A percentile compares a stretch with the other conserved stretches of the same genome.
Conservation (phyloP, 768 basidiomycete species). For the Lepiota brunneoincarnata region DNA sequence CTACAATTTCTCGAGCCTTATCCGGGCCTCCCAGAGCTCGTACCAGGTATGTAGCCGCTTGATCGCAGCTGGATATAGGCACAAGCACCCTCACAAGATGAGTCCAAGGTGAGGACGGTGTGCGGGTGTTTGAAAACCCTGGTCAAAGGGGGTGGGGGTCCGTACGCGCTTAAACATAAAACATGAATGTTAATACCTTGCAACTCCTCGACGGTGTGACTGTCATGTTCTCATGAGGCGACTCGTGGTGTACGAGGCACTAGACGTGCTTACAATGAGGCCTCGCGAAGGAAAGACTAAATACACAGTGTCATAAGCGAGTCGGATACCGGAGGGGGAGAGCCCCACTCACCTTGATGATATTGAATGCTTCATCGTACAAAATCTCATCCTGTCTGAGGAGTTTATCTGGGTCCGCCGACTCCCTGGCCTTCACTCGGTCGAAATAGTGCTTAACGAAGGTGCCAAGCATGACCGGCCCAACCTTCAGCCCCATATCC, state of each 20-base stretch:
- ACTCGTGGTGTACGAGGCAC: neutral
- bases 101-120: slow-evolving; percentile 83
- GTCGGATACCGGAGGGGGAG: neutral
- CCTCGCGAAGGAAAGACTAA: slow-evolving; percentile 72
- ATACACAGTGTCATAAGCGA: neutral
- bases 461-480: slow-evolving; percentile 70
- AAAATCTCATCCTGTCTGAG: slow-evolving; percentile 73
- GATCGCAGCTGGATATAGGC: slow-evolving; percentile 72
- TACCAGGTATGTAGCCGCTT: slow-evolving; percentile 71
- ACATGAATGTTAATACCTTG: slow-evolving; percentile 39
- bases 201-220: slow-evolving; percentile 83
- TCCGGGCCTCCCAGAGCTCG: slow-evolving; percentile 84
- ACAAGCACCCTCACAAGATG: slow-evolving; percentile 69
- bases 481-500: slow-evolving; percentile 61
- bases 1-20: slow-evolving; percentile 64
- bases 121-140: slow-evolving; percentile 77
- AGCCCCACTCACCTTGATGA: slow-evolving; percentile 56
- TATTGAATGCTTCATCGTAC: slow-evolving; percentile 77
- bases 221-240: slow-evolving; percentile 22
- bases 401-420: slow-evolving; percentile 39
- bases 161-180: neutral
- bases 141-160: neutral
- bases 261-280: slow-evolving; percentile 53
- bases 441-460: slow-evolving; percentile 87
- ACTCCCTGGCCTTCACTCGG: slow-evolving; percentile 41